phyloP scores from a whole-genome alignment of 2,329 filamentous ascomycete genomes.

The Paracoccidioides lutzii region DNA sequence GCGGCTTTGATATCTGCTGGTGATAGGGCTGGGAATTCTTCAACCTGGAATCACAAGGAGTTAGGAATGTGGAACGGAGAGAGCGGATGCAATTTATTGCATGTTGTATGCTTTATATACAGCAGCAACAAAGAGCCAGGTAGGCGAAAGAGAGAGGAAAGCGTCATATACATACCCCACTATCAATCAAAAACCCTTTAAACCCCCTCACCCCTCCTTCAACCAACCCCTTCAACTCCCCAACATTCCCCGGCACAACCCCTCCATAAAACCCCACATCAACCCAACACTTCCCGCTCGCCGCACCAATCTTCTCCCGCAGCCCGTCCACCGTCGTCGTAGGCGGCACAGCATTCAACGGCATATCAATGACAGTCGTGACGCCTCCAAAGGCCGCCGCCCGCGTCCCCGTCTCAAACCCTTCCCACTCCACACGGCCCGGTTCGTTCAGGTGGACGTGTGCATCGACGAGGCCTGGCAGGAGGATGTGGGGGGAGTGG shows the following conservation, averaged over 20 bases:
- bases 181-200: conserved; percentile 96
- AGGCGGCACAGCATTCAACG: conserved; percentile 88
- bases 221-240: conserved; percentile 67
- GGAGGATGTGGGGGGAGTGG: conserved; percentile 69
- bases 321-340: conserved; percentile 79
- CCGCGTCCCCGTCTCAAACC: conserved; percentile 86
- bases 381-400: conserved; percentile 92
- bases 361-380: conserved; percentile 96
- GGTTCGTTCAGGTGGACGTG: conserved; percentile 98
- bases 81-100: too few species aligned
- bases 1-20: conserved; percentile 64
- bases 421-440: conserved; percentile 94
- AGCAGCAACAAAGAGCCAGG: not conserved
- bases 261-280: conserved; percentile 98
- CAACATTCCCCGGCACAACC: conserved; percentile 76
- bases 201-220: conserved; percentile 82
- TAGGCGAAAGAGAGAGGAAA: not conserved
- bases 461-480: conserved; percentile 88
- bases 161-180: conserved; percentile 52
- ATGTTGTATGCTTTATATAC: too few species aligned
- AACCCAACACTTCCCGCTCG: conserved; percentile 84
- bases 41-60: conserved; percentile 49
- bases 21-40: conserved; percentile 90
- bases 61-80: not conserved
- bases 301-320: conserved; percentile 72